Conservation (phyloP, 139 green algal genomes). For the Tetradesmus lagerheimii region DNA sequence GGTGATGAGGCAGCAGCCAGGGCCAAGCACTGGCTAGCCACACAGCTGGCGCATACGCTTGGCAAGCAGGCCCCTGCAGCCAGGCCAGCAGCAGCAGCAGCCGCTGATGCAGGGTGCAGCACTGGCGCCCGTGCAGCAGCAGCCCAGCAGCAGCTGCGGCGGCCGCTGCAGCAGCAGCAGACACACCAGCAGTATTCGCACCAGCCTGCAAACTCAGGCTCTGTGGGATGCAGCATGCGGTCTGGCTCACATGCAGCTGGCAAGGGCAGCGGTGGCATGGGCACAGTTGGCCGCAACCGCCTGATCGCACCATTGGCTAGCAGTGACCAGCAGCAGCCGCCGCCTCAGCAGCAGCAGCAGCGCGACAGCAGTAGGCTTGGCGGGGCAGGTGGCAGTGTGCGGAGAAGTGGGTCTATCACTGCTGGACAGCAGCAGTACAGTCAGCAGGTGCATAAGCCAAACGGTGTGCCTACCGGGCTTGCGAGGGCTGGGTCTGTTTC, state of each 20-base stretch:
- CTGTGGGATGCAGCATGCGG: constrained; percentile 26
- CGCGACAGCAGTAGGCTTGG: not conserved
- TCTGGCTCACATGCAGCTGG: constrained; percentile 1
- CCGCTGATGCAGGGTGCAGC: not conserved
- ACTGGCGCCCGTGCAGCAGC: not conserved
- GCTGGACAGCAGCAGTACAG: not conserved
- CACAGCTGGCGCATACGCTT: not conserved
- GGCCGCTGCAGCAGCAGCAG: constrained; percentile 2
- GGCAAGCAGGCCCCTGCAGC: not conserved
- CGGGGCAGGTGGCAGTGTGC: not conserved
- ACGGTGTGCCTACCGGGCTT: not conserved
- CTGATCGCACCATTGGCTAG: not conserved
- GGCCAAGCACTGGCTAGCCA: not conserved
- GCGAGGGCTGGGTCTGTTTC: not conserved
- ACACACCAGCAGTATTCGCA: not conserved
- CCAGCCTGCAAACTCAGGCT: constrained; percentile 28
- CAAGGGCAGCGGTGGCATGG: not conserved
- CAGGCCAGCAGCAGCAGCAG: too few species aligned
- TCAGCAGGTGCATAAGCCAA: not conserved
- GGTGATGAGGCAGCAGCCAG: not conserved
- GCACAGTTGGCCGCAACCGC: not conserved
- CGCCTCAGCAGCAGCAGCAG: not conserved
- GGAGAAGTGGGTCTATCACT: not conserved
- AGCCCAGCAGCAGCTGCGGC: not conserved
- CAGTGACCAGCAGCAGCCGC: not conserved